Evolutionary conservation across 2,329 filamentous ascomycete species (phyloP).

Genomic region (Akanthomyces dipterigenus): DNA sequence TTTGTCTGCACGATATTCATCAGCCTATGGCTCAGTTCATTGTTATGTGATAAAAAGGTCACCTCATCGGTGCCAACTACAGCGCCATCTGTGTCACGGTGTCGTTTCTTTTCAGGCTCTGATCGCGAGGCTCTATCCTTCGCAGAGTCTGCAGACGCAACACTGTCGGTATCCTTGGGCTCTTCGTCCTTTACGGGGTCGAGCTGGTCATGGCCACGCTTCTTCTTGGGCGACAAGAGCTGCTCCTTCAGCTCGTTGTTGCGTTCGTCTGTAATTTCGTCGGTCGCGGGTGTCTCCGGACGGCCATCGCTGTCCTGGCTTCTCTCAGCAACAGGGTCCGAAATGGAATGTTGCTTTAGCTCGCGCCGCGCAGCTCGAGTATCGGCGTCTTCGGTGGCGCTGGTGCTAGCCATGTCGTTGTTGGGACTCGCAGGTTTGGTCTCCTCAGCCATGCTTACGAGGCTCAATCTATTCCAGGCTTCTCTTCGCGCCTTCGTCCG

Average conservation of each 20-base stretch:
- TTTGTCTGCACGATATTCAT: slow-evolving; percentile 6
- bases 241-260: slow-evolving; percentile 39
- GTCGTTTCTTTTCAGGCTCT: slow-evolving; percentile 60
- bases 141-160: slow-evolving; percentile 36
- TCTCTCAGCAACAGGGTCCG: slow-evolving; percentile 33
- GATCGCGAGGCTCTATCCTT: slow-evolving; percentile 39
- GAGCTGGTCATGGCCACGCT: slow-evolving; percentile 53
- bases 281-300: slow-evolving; percentile 30
- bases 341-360: slow-evolving; percentile 58
- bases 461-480: not conserved
- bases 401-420: slow-evolving; percentile 21
- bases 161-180: slow-evolving; percentile 37
- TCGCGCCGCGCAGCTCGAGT: slow-evolving; percentile 58
- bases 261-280: slow-evolving; percentile 24
- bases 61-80: not conserved
- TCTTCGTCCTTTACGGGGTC: slow-evolving; percentile 40
- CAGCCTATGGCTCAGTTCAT: slow-evolving; percentile 7
- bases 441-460: slow-evolving; percentile 37
- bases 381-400: slow-evolving; percentile 50
- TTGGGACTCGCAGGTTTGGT: slow-evolving; percentile 35
- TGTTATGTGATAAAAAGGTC: not conserved
- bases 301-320: slow-evolving; percentile 18
- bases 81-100: slow-evolving; percentile 44
- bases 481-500: not conserved
- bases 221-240: slow-evolving; percentile 58